Evolutionary conservation across 2,329 filamentous ascomycete species (phyloP).

Genomic region (Xylariaceae sp.): DNA sequence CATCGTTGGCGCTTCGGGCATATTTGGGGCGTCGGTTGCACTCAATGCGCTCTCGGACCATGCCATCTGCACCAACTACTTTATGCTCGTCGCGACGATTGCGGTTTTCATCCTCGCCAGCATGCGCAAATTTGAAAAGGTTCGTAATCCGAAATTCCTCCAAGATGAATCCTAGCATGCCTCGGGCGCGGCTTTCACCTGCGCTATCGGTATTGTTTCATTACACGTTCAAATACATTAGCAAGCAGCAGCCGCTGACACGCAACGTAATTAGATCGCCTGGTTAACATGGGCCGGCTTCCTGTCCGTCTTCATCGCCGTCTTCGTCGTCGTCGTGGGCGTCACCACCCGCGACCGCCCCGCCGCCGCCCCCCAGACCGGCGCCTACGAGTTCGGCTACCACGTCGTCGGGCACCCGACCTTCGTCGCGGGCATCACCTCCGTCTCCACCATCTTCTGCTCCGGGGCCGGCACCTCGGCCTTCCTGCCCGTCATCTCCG

Average conservation of each 20-base stretch:
- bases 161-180: too few species aligned
- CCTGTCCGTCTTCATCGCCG: conserved; percentile 49
- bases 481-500: conserved; percentile 61
- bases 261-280: conserved; percentile 47
- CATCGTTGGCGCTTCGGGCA: conserved; percentile 2
- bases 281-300: conserved; percentile 28
- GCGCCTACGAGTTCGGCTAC: conserved; percentile 57
- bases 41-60: conserved; percentile 2
- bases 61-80: conserved; percentile 4
- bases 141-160: too few species aligned
- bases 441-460: conserved; percentile 55
- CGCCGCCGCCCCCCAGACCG: conserved; percentile 55
- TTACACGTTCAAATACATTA: too few species aligned
- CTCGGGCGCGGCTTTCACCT: too few species aligned
- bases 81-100: conserved; percentile 2
- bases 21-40: conserved; percentile 2
- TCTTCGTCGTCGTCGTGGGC: conserved; percentile 54
- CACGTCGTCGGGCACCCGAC: conserved; percentile 49
- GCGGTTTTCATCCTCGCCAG: conserved; percentile 2
- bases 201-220: too few species aligned
- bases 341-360: conserved; percentile 55
- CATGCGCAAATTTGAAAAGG: conserved; percentile 5
- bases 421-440: conserved; percentile 56
- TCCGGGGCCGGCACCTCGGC: conserved; percentile 55
- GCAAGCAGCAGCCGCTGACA: conserved; percentile 26